Percentiles rank a stretch among this genome's conserved stretches.
phyloP scores from a whole-genome alignment of 805 yeast genomes.

The Zygosaccharomyces pseudorouxii region DNA sequence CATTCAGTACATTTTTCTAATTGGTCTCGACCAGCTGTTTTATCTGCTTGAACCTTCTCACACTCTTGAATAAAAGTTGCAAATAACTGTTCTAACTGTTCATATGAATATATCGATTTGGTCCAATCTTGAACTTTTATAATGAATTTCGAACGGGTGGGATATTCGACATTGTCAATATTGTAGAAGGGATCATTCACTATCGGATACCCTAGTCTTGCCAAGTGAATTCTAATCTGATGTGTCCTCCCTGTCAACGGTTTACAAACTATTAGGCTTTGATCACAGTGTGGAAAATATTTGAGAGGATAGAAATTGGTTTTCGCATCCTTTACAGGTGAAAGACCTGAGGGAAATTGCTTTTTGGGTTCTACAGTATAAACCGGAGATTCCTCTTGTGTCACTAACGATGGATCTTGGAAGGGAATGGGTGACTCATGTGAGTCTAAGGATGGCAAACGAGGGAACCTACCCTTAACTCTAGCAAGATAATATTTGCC shows the following conservation, averaged over 20 bases:
- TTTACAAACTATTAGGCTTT: conserved; percentile 65
- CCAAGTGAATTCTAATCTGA: conserved; percentile 89
- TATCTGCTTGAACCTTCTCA: conserved; percentile 38
- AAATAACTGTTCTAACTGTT: conserved; percentile 14
- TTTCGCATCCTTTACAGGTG: conserved; percentile 53
- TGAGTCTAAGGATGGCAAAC: not conserved
- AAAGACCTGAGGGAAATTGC: conserved; percentile 48
- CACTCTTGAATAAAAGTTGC: conserved; percentile 21
- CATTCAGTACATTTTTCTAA: conserved; percentile 26
- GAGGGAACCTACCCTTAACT: conserved; percentile 80
- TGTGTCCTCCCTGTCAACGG: conserved; percentile 96
- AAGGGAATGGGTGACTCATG: conserved; percentile 33
- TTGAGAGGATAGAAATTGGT: conserved; percentile 63
- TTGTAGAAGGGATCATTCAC: conserved; percentile 78
- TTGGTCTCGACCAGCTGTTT: conserved; percentile 7
- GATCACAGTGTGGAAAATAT: conserved; percentile 47
- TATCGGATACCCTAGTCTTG: conserved; percentile 79
- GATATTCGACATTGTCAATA: conserved; percentile 20
- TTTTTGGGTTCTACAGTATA: conserved; percentile 66
- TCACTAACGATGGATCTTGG: conserved; percentile 9
- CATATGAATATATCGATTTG: conserved; percentile 5
- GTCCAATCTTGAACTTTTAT: conserved; percentile 20
- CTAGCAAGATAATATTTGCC: conserved; percentile 77
- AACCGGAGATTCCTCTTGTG: conserved; percentile 42
- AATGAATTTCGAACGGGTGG: conserved; percentile 24